Base-by-base conservation (phyloP, 2,329 filamentous ascomycete species). In the Sphaerulina musiva region DNA sequence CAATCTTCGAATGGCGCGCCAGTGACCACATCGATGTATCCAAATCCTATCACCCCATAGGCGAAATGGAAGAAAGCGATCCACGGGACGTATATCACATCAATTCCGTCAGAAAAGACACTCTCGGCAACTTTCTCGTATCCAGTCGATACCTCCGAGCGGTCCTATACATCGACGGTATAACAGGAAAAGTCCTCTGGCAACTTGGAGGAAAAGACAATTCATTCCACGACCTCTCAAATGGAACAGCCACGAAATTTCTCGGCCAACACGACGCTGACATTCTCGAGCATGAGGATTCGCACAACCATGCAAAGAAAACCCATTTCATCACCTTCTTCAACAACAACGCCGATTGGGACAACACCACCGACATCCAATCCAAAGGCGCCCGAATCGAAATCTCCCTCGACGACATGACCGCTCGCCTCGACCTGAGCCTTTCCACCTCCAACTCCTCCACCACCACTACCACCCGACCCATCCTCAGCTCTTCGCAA, bases 1-100 rank as follows among this genome's bases (percentile, higher is more conserved):
- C 81, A 2, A 57, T 81, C 6, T 83, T 82, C 59, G 77, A 83
- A 59, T 83, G 80, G 80, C 72, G 72, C 36, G 77, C 76, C 55
- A 69, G 81, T 1, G 78, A 81, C 39, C 76, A 82, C 63, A 69
- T 80, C 39, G 66, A 69, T 14, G 73, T 76, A 3, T 69, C 72
- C 39, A 75, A 77, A 71, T 65, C 63, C 4, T 68, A 64, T 11
- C 64, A 65, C 29, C 67, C 71, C 34, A 56, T 59, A 26, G 71
- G 40, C 70, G 72, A n/a, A 0, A 65, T 61, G 2, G 63, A 72
- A 11, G 70, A 73, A 17, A 69, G 69, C n/a, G 73, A 75, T 29
- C 73, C 75, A 0, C 80, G 72, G 66, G 78, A 80, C 59, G 79
- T 73, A 63, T 79, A 78, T 64, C 78, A 81, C 64, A 75, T 82